Base-by-base conservation (phyloP, 2,329 filamentous ascomycete genomes). In the Diaporthe sp. region DNA sequence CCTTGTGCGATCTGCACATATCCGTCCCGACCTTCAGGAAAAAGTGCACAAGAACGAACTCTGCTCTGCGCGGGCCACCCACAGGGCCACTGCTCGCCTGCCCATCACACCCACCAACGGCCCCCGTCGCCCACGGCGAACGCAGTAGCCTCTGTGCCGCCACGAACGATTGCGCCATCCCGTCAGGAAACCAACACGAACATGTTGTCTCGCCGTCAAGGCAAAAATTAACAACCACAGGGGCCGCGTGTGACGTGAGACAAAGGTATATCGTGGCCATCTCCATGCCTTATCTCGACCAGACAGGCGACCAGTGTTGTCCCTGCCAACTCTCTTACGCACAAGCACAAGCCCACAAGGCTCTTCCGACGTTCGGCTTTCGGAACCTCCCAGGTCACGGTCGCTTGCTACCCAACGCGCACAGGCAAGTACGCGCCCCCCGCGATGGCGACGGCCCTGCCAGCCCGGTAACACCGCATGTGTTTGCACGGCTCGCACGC, bases 381-480 rank as follows among this genome's bases (percentile, higher is more conserved):
- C 63, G 63, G 63, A n/a, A 68, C n/a, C n/a, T 27, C 39, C 63
- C 32, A 68, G 32, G 12, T 37, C 63, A 53, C 32, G n/a, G 47
- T 27, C 44, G 32, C 47, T 30, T 9, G 47, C n/a, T 53, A 25
- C 44, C 44, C 44, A 22, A 47, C 32, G 61, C 44, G 30, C 44
- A 66, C 44, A 66, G 61, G 30, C 32, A 37, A 37, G 30, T 37
- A 51, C 44, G 50, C 70, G 56, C 70, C 58, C 27, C 58, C 50
- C 56, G 68, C 61, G 71, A n/a, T 39, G 44, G 68, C n/a, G 32
- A 35, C 9, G 39, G 39, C 55, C 39, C 32, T 32, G 27, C 15
- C 30, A 65, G 50, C 72, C 47, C 58, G 72, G 72, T 71, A 63
- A 73, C 72, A 73, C 58, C 27, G 70, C 66, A 58, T 47, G 66